Base-by-base conservation (phyloP, 148 eudicot genomes). In the Hydrangea macrophylla region DNA sequence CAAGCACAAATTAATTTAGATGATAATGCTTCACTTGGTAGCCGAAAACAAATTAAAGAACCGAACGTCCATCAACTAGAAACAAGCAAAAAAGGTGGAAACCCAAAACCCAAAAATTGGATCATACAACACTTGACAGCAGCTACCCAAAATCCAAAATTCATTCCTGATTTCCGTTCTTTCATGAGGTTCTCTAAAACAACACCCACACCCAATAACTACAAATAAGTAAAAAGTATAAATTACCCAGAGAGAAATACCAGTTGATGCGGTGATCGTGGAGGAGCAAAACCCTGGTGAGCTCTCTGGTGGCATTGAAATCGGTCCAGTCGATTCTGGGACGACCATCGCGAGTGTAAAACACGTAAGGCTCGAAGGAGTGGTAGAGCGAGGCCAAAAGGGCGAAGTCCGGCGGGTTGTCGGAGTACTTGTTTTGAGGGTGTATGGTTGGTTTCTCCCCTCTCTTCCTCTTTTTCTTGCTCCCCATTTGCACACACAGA, bases 311-410 rank as follows among this genome's bases (percentile, higher is more conserved):
- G 50, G 97, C 98, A 68, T 86, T 86, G 73, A 80, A 93, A 63
- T 93, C 98, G 57, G 92, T 93, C 95, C 95, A 93, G 63, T 93
- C 96, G 69, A 93, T 93, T 67, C 75, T 80, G 26, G 97, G 86
- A 0, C 88, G 84, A 20, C 85, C 85, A 27, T 86, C 85, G 22
- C 71, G 79, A 22, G 95, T 77, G 78, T 85, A 85, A 73, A 76
- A 88, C 5, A 93, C 90, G 58, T 74, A 86, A 2, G 77, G 69
- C 44, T 85, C 56, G 66, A 93, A 93, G 5, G 90, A 82, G 40
- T 89, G 88, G 75, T 93, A 93, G 9, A 85, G 68, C 48, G 96
- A 86, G 7, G 92, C 90, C 15, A 93, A 75, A 9, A 62, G 70
- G 5, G 70, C 64, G 70, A 93, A 93, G 73, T 93, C 97, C 1